Base-by-base conservation (phyloP, 148 eudicot species). In the Nyssa sinensis region DNA sequence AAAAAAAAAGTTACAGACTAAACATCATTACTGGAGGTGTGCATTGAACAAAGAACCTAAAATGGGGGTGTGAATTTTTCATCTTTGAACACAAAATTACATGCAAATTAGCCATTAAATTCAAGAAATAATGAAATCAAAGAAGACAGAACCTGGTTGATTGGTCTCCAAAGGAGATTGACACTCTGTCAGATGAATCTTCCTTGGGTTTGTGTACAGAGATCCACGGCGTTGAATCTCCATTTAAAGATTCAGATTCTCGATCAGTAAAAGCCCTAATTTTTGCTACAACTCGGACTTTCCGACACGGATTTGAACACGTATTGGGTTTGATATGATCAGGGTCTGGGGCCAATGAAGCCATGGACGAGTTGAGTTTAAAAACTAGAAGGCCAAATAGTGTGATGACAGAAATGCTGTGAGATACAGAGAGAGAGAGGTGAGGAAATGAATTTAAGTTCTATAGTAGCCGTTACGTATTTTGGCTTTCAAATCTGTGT, bases 231-330 rank as follows among this genome's bases (percentile, higher is more conserved):
- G 80, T 72, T 0, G 83, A 77, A 64, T 19, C 59, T 31, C 27
- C 68, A 17, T 6, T 39, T 7, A 28, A 28, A 7, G 79, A 64
- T 60, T 71, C 82, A 35, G 66, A 32, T 77, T 83, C 86, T 65
- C 74, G 71, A 24, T 75, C 80, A 0, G 84, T 74, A 41, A 79
- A 71, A 34, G 78, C 82, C 37, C 89, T 44, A 47, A 93, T 88
- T 74, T 74, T 82, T 16, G 88, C 90, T 23, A 93, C 81, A 61
- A 90, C 66, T 53, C 91, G 77, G 12, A 88, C 88, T 67, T 78
- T 90, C 24, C 66, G 77, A 31, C 58, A 37, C 9, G 75, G 80
- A 30, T 68, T 74, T 33, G 83, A 53, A 58, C 77, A 7, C 49
- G 24, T 11, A 6, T 3, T 73, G 6, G 73, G 24, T 64, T 69